A percentile compares a stretch with the other conserved stretches of the same genome.
Evolutionary conservation across 2,329 filamentous ascomycete species (phyloP).

Genomic region (Xylaria sp.): DNA sequence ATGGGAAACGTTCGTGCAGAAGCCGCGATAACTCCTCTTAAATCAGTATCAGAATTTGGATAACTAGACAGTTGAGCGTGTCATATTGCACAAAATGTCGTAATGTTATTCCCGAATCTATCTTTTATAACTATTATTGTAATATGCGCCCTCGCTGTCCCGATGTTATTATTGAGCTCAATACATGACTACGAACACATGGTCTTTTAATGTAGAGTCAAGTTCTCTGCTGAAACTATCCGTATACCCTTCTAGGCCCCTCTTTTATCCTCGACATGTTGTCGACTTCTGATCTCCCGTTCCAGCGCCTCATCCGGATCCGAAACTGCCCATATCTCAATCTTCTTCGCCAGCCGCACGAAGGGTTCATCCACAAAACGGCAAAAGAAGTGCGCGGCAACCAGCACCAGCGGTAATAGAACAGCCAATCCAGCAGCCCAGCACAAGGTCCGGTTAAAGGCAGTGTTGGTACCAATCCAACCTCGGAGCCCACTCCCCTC

Average conservation of each 20-base stretch:
- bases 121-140: background rate
- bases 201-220: background rate
- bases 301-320: background rate
- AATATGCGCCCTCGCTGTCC: background rate
- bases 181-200: background rate
- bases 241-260: background rate
- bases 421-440: slow-evolving; percentile 54
- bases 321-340: slow-evolving; percentile 3
- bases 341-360: slow-evolving; percentile 6
- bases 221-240: background rate
- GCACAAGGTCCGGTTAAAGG: slow-evolving; percentile 46
- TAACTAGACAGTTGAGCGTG: background rate
- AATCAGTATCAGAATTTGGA: background rate
- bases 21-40: slow-evolving; percentile 13
- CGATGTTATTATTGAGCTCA: background rate
- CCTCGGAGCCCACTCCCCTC: slow-evolving; percentile 48
- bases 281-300: slow-evolving; percentile 2
- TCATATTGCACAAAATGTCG: background rate
- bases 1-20: slow-evolving; percentile 67
- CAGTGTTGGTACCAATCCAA: slow-evolving; percentile 46
- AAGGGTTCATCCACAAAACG: slow-evolving; percentile 57
- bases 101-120: background rate
- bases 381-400: slow-evolving; percentile 69
- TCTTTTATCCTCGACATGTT: background rate
- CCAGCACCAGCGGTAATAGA: slow-evolving; percentile 55